phyloP scores from a whole-genome alignment of 306 rosid species.

The Leucaena leucocephala region DNA sequence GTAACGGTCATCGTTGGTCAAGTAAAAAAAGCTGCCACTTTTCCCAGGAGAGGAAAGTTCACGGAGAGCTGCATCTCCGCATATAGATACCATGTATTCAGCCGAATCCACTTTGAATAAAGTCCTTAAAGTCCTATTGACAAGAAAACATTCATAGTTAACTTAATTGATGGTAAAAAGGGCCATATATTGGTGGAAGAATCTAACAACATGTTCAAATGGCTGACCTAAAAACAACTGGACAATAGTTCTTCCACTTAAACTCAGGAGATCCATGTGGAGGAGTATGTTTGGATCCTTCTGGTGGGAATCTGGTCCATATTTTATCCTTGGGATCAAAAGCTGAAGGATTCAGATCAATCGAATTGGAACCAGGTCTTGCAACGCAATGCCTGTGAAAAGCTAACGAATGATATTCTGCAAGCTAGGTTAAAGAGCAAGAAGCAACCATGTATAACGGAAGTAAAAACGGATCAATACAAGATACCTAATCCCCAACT shows the following conservation, averaged over 20 bases:
- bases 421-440: background rate
- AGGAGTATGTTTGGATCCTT: no score
- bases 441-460: background rate
- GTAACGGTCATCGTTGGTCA: slow-evolving; percentile 79
- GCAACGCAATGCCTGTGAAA: no score
- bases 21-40: slow-evolving; percentile 93
- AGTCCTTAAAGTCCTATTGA: slow-evolving; percentile 12
- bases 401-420: slow-evolving; percentile 11
- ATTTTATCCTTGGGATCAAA: no score
- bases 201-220: background rate
- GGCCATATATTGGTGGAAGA: background rate
- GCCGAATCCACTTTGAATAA: no score
- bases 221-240: slow-evolving; percentile 48
- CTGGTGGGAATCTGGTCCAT: no score
- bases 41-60: slow-evolving; percentile 94
- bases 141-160: slow-evolving; percentile 6
- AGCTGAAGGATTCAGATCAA: no score
- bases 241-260: no score
- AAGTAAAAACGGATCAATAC: background rate
- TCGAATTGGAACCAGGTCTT: no score
- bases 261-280: no score
- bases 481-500: slow-evolving; percentile 78
- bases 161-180: background rate
- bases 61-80: slow-evolving; percentile 85
- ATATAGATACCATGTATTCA: slow-evolving; percentile 45